phyloP scores from a whole-genome alignment of 2,329 filamentous ascomycete genomes.

The Cladosporium oxysporum region DNA sequence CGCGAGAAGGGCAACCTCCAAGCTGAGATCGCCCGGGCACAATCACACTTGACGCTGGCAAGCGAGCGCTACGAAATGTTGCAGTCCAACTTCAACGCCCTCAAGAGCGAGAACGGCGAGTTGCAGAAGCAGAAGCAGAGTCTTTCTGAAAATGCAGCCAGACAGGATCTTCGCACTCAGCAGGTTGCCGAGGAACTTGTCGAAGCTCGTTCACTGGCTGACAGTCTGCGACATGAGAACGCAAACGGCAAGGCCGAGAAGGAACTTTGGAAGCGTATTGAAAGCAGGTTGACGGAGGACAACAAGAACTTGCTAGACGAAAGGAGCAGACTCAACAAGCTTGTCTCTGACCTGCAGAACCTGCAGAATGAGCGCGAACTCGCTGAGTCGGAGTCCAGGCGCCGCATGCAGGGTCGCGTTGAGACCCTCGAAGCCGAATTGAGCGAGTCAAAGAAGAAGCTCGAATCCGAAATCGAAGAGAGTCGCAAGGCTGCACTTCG shows the following conservation, averaged over 20 bases:
- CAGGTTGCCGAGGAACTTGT: conserved; percentile 92
- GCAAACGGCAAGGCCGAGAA: conserved; percentile 95
- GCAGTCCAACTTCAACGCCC: conserved; percentile 79
- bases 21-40: conserved; percentile 75
- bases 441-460: conserved; percentile 74
- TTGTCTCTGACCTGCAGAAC: conserved; percentile 82
- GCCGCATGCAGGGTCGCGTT: conserved; percentile 74
- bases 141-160: conserved; percentile 79
- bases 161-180: conserved; percentile 86
- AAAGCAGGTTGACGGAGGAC: conserved; percentile 83
- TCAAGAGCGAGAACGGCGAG: conserved; percentile 82
- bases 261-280: conserved; percentile 90
- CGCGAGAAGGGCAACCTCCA: conserved; percentile 81
- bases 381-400: conserved; percentile 75
- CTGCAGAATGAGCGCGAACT: conserved; percentile 91
- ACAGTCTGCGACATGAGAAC: conserved; percentile 86
- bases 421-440: conserved; percentile 81
- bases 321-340: conserved; percentile 76
- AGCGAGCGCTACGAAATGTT: conserved; percentile 86
- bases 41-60: conserved; percentile 78
- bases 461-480: conserved; percentile 81
- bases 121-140: conserved; percentile 78
- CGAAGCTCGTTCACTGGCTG: conserved; percentile 76
- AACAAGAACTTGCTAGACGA: conserved; percentile 84
- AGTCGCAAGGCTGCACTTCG: conserved; percentile 78